These are phyloP conservation scores for Rhizophora mangle DNA, from an alignment of 345 rosid species.

Conservation along the genomic window DNA sequence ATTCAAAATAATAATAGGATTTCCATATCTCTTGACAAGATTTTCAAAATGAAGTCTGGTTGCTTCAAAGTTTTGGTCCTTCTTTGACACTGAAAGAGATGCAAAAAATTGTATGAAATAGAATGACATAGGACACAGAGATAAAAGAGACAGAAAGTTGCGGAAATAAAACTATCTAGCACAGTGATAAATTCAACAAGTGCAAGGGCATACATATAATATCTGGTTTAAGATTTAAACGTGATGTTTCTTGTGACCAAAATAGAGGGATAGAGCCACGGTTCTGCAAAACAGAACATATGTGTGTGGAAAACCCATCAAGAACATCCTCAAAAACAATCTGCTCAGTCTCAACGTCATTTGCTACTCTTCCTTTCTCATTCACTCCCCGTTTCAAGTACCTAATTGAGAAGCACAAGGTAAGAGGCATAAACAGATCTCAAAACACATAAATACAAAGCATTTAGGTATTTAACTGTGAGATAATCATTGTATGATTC, in stretches of 20 bases:
- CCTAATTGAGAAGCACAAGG: constrained; percentile 37
- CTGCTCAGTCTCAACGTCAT: constrained; percentile 99
- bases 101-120: too few relatives aligned
- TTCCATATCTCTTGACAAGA: constrained; percentile 87
- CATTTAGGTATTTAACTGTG: too few relatives aligned
- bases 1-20: constrained; percentile 89
- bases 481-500: neutral
- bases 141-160: constrained; percentile 17
- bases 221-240: constrained; percentile 93
- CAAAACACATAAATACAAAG: neutral
- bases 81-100: constrained; percentile 65
- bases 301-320: constrained; percentile 64
- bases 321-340: constrained; percentile 80
- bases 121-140: too few relatives aligned
- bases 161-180: constrained; percentile 8
- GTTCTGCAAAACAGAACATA: constrained; percentile 92
- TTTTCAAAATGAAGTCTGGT: constrained; percentile 92
- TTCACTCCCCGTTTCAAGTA: constrained; percentile 97
- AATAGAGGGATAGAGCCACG: constrained; percentile 98
- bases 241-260: constrained; percentile 99
- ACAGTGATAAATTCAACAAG: constrained; percentile 5
- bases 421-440: neutral
- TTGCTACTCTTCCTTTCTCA: constrained; percentile 93
- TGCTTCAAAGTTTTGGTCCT: constrained; percentile 84
- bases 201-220: constrained; percentile 64